phyloP scores from a whole-genome alignment of 208 protist species.

The Jaenimonas drosophilae region DNA sequence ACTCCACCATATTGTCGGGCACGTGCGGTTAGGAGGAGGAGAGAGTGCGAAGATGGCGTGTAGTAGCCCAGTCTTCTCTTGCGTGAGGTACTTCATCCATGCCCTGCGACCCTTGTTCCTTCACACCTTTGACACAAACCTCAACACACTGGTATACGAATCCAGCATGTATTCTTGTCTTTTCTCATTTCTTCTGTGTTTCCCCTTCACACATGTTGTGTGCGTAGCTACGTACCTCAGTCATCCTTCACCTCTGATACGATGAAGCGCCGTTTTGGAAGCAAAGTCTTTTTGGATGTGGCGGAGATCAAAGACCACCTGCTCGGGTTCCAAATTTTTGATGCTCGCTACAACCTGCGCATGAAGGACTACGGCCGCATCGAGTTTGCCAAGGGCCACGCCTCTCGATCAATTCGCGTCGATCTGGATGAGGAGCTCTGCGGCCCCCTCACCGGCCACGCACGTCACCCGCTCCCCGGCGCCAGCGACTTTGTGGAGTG shows the following conservation, averaged over 20 bases:
- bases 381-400: constrained; percentile 42
- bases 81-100: background rate
- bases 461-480: constrained; percentile 51
- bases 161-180: background rate
- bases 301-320: constrained; percentile 29
- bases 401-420: constrained; percentile 26
- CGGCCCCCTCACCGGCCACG: constrained; percentile 8
- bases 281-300: constrained; percentile 50
- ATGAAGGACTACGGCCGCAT: constrained; percentile 21
- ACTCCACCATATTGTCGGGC: too few relatives aligned
- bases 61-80: background rate
- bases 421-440: constrained; percentile 52
- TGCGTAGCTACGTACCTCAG: background rate
- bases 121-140: too few relatives aligned
- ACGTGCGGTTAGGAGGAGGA: too few relatives aligned
- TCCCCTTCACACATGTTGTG: background rate
- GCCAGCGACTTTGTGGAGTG: constrained; percentile 42
- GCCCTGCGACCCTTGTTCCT: background rate
- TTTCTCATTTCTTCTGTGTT: constrained; percentile 7
- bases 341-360: constrained; percentile 59
- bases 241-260: constrained; percentile 7
- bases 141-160: background rate
- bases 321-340: constrained; percentile 42
- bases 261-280: background rate
- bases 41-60: background rate